Evolutionary conservation across 139 green algal species (phyloP), one percentile per base, ranked within the genome.

Genomic region (Closterium sp.): DNA sequence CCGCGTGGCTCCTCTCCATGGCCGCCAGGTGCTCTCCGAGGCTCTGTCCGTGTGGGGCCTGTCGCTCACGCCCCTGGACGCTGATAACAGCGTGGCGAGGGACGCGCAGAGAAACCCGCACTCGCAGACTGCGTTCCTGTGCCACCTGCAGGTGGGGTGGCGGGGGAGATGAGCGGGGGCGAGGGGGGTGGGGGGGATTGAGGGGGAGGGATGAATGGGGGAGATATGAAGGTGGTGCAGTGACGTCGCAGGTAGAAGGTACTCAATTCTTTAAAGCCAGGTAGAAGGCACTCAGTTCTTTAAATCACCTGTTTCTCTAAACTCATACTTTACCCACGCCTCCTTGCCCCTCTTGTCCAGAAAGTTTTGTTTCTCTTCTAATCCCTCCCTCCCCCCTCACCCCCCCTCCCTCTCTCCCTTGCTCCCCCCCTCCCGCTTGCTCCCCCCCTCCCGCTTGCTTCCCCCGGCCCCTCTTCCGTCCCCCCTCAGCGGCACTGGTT

Each of bases 401-500:
- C 4, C 33, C 32, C 4, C 33, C 3, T 87, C 33, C 33, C 84
- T 76, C 32, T 69, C 33, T 38, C 33, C 4, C 32, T 38, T 10
- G 10, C 4, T 76, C 4, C 33, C 32, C 4, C 4, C 33, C 84
- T 87, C 32, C 19, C 33, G 1, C 33, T 9, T 10, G 1, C 33
- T 10, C 19, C 33, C 4, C 33, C 4, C 84, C 19, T 10, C 4
- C 4, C 33, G 1, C 33, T 12, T 10, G 16, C 33, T 10, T 6
- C 84, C 84, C 6, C 32, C 32, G 4, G 4, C 32, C 32, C 6
- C 32, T 87, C 32, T 87, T 6, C 32, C 84, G 4, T 87, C 32
- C 32, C 84, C 97, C 93, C 97, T 98, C 88, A 96, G 95, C 94
- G 97, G 92, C 97, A 98, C 92, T 98, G 97, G 97, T 98, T 98